A percentile compares a stretch with the other conserved stretches of the same genome.
These are phyloP conservation scores for Jamesozyma piceae DNA, from an alignment of 805 yeast species.

Conservation along the genomic window DNA sequence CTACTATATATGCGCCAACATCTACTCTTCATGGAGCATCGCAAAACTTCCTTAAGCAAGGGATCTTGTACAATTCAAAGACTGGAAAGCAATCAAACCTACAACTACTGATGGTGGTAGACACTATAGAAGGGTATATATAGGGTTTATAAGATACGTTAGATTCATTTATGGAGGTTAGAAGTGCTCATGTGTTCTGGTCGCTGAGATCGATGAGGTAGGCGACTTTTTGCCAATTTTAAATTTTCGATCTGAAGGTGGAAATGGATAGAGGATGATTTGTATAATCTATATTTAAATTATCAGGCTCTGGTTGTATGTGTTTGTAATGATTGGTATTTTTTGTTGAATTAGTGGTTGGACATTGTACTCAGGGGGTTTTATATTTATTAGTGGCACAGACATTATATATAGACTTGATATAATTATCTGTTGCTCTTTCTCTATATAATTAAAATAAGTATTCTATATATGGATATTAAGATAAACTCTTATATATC, in stretches of 20 bases:
- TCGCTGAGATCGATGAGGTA: not conserved
- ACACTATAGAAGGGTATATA: not conserved
- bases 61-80: not conserved
- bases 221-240: not conserved
- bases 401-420: no score
- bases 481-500: no score
- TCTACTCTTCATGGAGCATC: not conserved
- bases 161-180: not conserved
- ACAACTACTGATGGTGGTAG: not conserved
- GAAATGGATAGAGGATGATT: not conserved
- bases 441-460: no score
- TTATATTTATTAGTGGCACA: no score
- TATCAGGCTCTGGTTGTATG: no score
- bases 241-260: not conserved
- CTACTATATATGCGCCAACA: not conserved
- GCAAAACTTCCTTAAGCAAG: not conserved
- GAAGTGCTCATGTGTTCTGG: not conserved
- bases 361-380: no score
- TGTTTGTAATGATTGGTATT: no score
- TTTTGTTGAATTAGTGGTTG: no score
- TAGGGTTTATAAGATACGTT: not conserved
- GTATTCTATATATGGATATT: no score
- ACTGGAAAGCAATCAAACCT: not conserved
- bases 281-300: no score
- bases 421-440: no score